Evolutionary conservation across 805 yeast genomes (phyloP).

Genomic region (Kurtzmaniella cleridarum): DNA sequence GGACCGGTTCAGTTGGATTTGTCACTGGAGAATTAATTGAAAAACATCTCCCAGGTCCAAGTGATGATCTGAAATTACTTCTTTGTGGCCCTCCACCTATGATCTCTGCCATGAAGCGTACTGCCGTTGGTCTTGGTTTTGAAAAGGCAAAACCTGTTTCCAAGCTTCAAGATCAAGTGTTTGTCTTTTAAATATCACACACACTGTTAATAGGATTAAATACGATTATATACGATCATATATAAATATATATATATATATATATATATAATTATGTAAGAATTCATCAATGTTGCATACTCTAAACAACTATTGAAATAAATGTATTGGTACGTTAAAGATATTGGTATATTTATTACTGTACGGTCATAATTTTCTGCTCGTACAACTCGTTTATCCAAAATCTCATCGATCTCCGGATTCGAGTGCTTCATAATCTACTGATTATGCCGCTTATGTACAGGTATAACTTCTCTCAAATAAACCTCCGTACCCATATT

Average conservation of each 20-base stretch:
- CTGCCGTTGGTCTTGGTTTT: slow-evolving; percentile 68
- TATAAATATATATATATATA: too few species aligned
- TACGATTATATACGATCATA: slow-evolving; percentile 1
- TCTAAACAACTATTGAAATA: too few species aligned
- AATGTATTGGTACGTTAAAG: too few species aligned
- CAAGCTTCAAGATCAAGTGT: slow-evolving; percentile 85
- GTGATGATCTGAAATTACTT: slow-evolving; percentile 61
- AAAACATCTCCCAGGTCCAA: slow-evolving; percentile 55
- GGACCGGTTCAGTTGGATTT: slow-evolving; percentile 79
- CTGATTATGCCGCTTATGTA: too few species aligned
- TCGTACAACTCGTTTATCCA: neutral
- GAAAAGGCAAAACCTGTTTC: slow-evolving; percentile 84
- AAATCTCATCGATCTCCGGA: neutral
- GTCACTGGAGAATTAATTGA: slow-evolving; percentile 71
- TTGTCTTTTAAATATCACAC: slow-evolving; percentile 56
- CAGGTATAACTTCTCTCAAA: too few species aligned
- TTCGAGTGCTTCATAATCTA: too few species aligned
- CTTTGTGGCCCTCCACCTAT: slow-evolving; percentile 94
- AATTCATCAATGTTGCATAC: too few species aligned
- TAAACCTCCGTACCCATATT: too few species aligned
- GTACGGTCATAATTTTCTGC: neutral
- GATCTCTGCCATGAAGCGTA: slow-evolving; percentile 80
- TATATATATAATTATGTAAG: too few species aligned
- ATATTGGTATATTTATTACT: too few species aligned
- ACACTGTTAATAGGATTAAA: neutral